Evolutionary conservation across 2,329 filamentous ascomycete genomes (phyloP).

Genomic region (Aspergillus sp.): DNA sequence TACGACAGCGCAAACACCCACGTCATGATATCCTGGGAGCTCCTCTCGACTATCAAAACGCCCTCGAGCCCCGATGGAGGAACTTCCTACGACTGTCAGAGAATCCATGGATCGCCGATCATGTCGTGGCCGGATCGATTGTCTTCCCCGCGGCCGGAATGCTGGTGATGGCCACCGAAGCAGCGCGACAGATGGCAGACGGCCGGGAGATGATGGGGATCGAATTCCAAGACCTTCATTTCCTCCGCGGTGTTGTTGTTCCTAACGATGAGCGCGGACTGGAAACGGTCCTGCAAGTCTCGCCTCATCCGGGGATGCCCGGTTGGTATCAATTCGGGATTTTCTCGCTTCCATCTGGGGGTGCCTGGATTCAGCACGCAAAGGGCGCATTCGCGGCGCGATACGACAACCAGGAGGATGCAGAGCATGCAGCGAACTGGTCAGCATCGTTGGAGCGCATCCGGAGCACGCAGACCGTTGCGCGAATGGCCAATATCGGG

Average conservation of each 20-base stretch:
- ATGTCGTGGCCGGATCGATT: conserved; percentile 28
- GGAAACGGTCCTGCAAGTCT: conserved; percentile 48
- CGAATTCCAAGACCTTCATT: conserved; percentile 39
- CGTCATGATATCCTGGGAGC: conserved; percentile 24
- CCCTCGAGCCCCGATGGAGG: conserved; percentile 20
- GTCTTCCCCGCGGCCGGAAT: conserved; percentile 22
- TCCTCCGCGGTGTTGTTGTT: background rate
- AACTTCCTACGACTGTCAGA: conserved; percentile 21
- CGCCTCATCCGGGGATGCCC: conserved; percentile 29
- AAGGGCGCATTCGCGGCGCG: too few relatives aligned
- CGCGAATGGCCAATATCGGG: too few relatives aligned
- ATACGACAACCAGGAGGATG: too few relatives aligned
- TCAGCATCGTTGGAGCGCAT: conserved; percentile 9
- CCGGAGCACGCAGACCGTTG: conserved; percentile 13
- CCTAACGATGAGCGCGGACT: background rate
- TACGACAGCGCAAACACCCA: conserved; percentile 9
- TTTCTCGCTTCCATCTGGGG: conserved; percentile 12
- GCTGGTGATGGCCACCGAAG: conserved; percentile 27
- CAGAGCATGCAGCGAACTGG: too few relatives aligned
- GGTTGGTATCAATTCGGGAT: conserved; percentile 25
- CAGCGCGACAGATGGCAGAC: conserved; percentile 37
- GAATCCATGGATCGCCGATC: conserved; percentile 21
- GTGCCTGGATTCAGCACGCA: too few relatives aligned
- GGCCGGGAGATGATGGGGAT: conserved; percentile 44
- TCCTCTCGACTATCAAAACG: conserved; percentile 18